Base-by-base conservation (phyloP, 78 protist species). In the Dictyostelium brefeldianum region DNA sequence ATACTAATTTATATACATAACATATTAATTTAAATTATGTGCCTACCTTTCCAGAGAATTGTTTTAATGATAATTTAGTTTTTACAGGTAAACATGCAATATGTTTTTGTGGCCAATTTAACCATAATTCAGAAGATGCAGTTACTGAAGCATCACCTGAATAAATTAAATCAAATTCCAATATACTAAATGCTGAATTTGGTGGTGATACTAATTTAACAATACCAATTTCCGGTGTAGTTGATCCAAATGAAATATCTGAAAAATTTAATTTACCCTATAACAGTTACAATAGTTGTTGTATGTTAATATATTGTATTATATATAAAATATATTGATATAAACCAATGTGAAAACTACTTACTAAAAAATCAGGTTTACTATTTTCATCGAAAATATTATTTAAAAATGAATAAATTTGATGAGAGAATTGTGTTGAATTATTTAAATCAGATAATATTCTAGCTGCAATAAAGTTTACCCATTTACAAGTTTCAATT, bases 21-120 rank as follows among this genome's bases (percentile, higher is more conserved):
- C n/a, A n/a, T n/a, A n/a, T n/a, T n/a, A n/a, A 36, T 36, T 36
- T 2, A 36, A 36, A 27, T 15, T 47, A 18, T 15, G 27, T 50
- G 47, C 50, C 0, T 77, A 87, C 92, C 25, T 87, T 87, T 46
- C 92, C 92, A 18, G 92, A 51, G 25, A 87, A 87, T 27, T 77
- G 79, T 62, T 77, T 77, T 11, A 87, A 29, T 48, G 83, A 87
- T 14, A 87, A n/a, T 77, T 87, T 87, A 11, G 92, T 87, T 31
- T 87, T 87, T 18, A 87, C 92, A 18, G 92, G 92, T 62, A 87
- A 46, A 77, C 92, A 87, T 5, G 92, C 92, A 15, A 54, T 87
- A 50, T 87, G 92, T 41, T 57, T 74, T 48, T 87, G 92, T 77
- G 92, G 92, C 92, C 92, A 87, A 87, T 87, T 87, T 27, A 87